Evolutionary conservation across 306 rosid genomes (phyloP).

Genomic region (Trifolium fragiferum): DNA sequence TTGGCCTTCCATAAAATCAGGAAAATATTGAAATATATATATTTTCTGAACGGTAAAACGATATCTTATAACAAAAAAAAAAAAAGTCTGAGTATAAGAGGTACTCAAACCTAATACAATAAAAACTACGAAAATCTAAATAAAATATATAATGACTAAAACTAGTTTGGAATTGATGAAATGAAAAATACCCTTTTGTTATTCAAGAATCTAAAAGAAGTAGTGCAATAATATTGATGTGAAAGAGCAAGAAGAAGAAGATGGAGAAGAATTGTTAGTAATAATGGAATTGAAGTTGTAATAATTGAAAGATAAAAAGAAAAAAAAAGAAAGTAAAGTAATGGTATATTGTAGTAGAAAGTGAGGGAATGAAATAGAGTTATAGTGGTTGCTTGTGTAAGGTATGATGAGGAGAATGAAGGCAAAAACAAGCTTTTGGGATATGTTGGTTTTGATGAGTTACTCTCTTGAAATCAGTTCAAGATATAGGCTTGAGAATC

Average conservation of each 20-base stretch:
- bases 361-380: constrained; percentile 28
- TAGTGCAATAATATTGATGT: constrained; percentile 9
- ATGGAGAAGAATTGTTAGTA: constrained; percentile 22
- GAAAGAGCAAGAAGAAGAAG: neutral
- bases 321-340: neutral
- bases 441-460: constrained; percentile 32
- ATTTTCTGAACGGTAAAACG: no score
- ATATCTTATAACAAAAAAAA: no score
- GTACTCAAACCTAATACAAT: no score
- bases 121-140: no score
- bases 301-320: neutral
- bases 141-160: no score
- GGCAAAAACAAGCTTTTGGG: constrained; percentile 50
- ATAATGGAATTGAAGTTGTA: neutral
- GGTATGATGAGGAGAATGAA: constrained; percentile 26
- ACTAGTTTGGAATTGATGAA: no score
- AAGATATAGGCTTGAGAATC: constrained; percentile 41
- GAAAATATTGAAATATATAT: neutral
- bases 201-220: neutral
- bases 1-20: constrained; percentile 47
- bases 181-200: neutral
- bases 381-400: constrained; percentile 27
- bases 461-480: constrained; percentile 34
- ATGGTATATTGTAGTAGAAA: neutral
- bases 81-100: no score